Base-by-base conservation (phyloP, 2,329 filamentous ascomycete genomes). In the Cladophialophora psammophila region DNA sequence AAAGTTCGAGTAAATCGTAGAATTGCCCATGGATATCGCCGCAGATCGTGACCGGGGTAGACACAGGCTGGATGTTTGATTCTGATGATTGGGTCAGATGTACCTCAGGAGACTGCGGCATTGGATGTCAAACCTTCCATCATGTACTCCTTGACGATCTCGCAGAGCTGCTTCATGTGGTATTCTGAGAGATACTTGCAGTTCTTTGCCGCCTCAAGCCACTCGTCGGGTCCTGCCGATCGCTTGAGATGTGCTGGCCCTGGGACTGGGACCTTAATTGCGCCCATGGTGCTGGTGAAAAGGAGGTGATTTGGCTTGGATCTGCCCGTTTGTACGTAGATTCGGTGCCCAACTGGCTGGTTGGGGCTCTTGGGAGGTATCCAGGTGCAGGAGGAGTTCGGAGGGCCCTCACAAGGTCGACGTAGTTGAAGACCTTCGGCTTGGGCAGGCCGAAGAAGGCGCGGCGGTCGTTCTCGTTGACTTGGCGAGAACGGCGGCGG, bases 11-110 rank as follows among this genome's bases (percentile, higher is more conserved):
- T 9, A 99, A 85, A 79, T 99, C 95, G 81, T 99, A 98, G 80
- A 98, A 98, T 81, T 99, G 95, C 74, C 95, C 95, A 80, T 99
- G 95, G 70, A 99, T 98, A 78, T 99, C 95, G 77, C 95, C 95
- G 76, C 95, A 98, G 70, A 99, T 91, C 5, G 95, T 99, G 70
- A 99, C 95, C 6, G 95, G 95, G 0, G 95, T 97, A 62, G 91
- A 89, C 20, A 99, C 94, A n/a, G 95, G 95, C 79, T 98, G 95
- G 67, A 99, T 98, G 78, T 99, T 99, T 72, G 94, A 97, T 82
- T 99, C 95, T 96, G 73, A 9, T 12, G 9, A 20, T 9, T 12
- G 31, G 26, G 63, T 69, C 50, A 69, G 55, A 63, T 26, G 35
- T 20, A 53, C 15, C 35, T 65, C 34, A 58, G 36, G 53, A 42